These are phyloP conservation scores for Moesziomyces antarcticus DNA, from an alignment of 1,284 basidiomycete genomes.

Conservation along the genomic window DNA sequence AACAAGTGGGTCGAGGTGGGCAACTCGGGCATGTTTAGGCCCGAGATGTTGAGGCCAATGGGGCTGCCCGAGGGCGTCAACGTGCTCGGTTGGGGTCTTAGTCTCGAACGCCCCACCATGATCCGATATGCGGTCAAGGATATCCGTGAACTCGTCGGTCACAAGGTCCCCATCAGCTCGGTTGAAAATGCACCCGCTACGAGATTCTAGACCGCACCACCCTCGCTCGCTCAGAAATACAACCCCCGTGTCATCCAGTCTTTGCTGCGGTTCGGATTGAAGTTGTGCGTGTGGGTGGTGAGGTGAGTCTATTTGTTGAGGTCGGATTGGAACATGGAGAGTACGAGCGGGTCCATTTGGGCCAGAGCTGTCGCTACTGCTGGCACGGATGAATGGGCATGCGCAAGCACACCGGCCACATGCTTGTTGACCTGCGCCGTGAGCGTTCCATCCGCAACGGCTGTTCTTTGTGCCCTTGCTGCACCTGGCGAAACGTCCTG, in stretches of 20 bases:
- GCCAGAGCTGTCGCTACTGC: constrained; percentile 34
- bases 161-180: constrained; percentile 80
- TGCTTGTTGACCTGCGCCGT: constrained; percentile 39
- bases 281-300: too few species aligned
- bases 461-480: constrained; percentile 44
- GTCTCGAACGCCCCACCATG: constrained; percentile 98
- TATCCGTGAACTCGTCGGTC: constrained; percentile 94
- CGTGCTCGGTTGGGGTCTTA: constrained; percentile 96
- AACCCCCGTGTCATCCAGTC: not conserved
- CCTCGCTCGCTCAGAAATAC: not conserved
- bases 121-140: constrained; percentile 88
- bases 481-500: constrained; percentile 59
- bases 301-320: constrained; percentile 13
- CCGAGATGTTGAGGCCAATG: constrained; percentile 97
- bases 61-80: constrained; percentile 96
- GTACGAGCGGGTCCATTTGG: constrained; percentile 58
- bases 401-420: constrained; percentile 44
- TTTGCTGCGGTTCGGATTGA: not conserved
- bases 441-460: constrained; percentile 48
- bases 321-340: constrained; percentile 60
- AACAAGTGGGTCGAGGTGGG: constrained; percentile 92
- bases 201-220: constrained; percentile 47
- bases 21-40: constrained; percentile 96
- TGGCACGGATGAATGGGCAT: constrained; percentile 38
- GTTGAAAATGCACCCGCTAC: constrained; percentile 66